phyloP scores from a whole-genome alignment of 1,284 basidiomycete species.

The Cryptococcus sp. region DNA sequence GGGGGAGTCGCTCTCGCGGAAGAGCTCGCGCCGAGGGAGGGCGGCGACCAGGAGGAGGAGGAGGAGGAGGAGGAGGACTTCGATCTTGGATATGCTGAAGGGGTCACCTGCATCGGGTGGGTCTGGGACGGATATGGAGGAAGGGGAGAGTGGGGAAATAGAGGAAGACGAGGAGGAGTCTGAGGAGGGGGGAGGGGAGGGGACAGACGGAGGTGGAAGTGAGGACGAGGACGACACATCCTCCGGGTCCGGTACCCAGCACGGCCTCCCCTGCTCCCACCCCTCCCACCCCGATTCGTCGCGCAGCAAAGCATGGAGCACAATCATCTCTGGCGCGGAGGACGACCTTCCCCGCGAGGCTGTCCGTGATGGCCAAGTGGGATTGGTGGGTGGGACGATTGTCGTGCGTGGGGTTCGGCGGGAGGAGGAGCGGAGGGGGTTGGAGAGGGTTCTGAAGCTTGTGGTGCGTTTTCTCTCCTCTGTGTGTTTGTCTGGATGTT shows the following conservation, averaged over 20 bases:
- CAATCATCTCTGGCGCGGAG: conserved; percentile 20
- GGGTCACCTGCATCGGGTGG: too few species aligned
- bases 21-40: not conserved
- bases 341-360: conserved; percentile 23
- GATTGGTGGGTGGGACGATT: conserved; percentile 34
- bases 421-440: conserved; percentile 18
- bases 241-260: conserved; percentile 25
- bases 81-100: not conserved
- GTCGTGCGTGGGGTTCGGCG: conserved; percentile 21
- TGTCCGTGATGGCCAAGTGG: conserved; percentile 10
- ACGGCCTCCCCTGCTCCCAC: not conserved
- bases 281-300: not conserved
- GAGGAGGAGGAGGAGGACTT: not conserved
- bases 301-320: not conserved
- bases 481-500: too few species aligned
- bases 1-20: not conserved
- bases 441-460: conserved; percentile 22
- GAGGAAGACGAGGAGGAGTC: too few species aligned
- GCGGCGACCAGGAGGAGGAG: not conserved
- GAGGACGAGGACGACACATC: conserved; percentile 14
- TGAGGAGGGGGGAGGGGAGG: too few species aligned
- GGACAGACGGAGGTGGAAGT: too few species aligned
- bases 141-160: not conserved
- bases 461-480: conserved; percentile 20
- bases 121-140: not conserved